These are phyloP conservation scores for Aspergillus brunneoviolaceus DNA, from an alignment of 2,329 filamentous ascomycete genomes.

Conservation along the genomic window DNA sequence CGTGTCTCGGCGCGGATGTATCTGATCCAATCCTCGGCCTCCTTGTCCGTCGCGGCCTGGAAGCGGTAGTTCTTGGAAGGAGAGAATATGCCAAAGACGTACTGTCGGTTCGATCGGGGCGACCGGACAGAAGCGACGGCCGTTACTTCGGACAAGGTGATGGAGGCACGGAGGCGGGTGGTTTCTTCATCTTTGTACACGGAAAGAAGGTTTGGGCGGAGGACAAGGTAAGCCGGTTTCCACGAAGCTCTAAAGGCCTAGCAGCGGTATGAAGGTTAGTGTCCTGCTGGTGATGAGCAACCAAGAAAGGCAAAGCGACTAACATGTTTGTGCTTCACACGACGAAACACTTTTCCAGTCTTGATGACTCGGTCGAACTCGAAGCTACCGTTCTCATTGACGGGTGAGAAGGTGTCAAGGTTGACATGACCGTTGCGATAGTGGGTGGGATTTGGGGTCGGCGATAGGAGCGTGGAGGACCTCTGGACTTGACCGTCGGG, in stretches of 20 bases:
- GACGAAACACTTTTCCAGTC: constrained; percentile 79
- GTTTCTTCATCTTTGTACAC: constrained; percentile 93
- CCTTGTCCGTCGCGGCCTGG: constrained; percentile 69
- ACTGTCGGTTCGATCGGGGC: constrained; percentile 78
- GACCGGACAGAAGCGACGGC: constrained; percentile 87
- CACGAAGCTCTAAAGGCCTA: constrained; percentile 66
- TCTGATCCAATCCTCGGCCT: constrained; percentile 84
- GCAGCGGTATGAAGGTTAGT: neutral
- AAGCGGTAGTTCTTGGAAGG: constrained; percentile 90
- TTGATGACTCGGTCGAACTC: constrained; percentile 94
- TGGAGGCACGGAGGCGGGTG: constrained; percentile 82
- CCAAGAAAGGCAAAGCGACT: constrained; percentile 12
- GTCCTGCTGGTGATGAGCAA: constrained; percentile 11
- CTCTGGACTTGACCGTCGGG: constrained; percentile 26
- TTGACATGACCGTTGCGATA: constrained; percentile 50
- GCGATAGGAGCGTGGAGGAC: constrained; percentile 21
- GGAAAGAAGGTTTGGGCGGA: constrained; percentile 84
- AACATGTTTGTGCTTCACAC: constrained; percentile 92
- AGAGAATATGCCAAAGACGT: constrained; percentile 91
- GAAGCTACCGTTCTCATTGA: constrained; percentile 93
- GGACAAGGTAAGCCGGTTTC: constrained; percentile 85
- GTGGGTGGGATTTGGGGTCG: constrained; percentile 17
- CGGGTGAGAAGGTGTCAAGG: constrained; percentile 72
- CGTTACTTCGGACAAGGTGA: constrained; percentile 84
- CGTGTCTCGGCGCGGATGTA: constrained; percentile 75